These are phyloP conservation scores for Lipomyces yamanashiensis DNA, from an alignment of 805 yeast genomes.

Conservation along the genomic window DNA sequence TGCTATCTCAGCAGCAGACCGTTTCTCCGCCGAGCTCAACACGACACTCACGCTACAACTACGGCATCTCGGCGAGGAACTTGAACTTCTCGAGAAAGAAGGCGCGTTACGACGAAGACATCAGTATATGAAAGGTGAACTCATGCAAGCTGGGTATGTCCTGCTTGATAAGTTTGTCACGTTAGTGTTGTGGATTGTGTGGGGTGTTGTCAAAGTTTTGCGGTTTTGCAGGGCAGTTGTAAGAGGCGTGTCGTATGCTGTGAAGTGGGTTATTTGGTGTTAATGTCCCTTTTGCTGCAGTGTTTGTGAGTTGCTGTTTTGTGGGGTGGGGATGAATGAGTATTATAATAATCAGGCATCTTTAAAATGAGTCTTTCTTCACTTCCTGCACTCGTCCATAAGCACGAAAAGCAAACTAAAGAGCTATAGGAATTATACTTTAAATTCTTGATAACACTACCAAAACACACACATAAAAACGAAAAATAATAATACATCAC, in stretches of 20 bases:
- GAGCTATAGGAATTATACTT: too few relatives aligned
- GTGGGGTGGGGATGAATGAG: neutral
- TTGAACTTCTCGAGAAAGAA: constrained; percentile 24
- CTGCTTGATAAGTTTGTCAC: constrained; percentile 26
- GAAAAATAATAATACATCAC: neutral
- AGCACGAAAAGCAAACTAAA: too few relatives aligned
- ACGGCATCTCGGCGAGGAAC: constrained; percentile 21
- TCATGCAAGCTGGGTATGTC: constrained; percentile 25
- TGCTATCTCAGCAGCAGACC: constrained; percentile 32
- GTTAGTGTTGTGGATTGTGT: constrained; percentile 29
- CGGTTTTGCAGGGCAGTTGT: constrained; percentile 16
- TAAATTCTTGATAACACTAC: neutral
- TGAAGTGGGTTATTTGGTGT: constrained; percentile 20
- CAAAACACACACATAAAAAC: neutral
- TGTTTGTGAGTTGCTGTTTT: neutral
- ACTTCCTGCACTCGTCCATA: neutral
- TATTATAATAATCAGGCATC: too few relatives aligned
- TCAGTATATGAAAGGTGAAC: constrained; percentile 10
- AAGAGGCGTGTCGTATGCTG: constrained; percentile 8
- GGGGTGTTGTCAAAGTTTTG: constrained; percentile 31
- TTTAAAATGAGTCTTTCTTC: neutral
- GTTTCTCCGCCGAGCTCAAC: constrained; percentile 28
- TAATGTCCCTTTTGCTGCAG: neutral
- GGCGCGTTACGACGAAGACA: constrained; percentile 21
- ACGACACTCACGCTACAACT: constrained; percentile 21